These are phyloP conservation scores for Westerdykella aurantiaca DNA, from an alignment of 2,329 filamentous ascomycete species.

Conservation along the genomic window DNA sequence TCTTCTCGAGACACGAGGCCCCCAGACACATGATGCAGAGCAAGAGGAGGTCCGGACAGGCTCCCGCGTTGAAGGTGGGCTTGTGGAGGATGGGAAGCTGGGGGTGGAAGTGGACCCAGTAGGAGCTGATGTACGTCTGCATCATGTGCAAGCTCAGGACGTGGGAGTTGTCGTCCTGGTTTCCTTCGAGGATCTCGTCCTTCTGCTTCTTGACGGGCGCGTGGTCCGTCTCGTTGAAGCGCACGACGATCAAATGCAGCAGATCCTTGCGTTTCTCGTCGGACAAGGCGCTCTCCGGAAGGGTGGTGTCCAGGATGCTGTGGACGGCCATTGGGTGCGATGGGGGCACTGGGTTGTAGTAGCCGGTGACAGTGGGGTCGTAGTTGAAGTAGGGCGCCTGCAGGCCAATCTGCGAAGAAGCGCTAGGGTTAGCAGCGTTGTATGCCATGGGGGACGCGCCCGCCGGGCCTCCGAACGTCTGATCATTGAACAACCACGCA, in stretches of 20 bases:
- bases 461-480: constrained; percentile 40
- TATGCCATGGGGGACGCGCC: constrained; percentile 37
- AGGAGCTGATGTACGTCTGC: constrained; percentile 82
- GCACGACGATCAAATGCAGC: constrained; percentile 70
- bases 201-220: constrained; percentile 68
- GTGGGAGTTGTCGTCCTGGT: constrained; percentile 58
- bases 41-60: constrained; percentile 75
- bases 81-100: constrained; percentile 93
- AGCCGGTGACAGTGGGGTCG: constrained; percentile 45
- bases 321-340: constrained; percentile 87
- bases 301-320: constrained; percentile 72
- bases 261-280: constrained; percentile 83
- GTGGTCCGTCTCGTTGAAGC: constrained; percentile 76
- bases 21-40: constrained; percentile 90
- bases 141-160: constrained; percentile 86
- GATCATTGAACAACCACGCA: constrained; percentile 74
- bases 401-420: constrained; percentile 39
- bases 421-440: constrained; percentile 15
- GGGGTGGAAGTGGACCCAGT: constrained; percentile 91
- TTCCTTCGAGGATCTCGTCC: constrained; percentile 70
- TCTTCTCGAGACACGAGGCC: constrained; percentile 80
- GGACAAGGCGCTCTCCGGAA: constrained; percentile 73
- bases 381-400: constrained; percentile 49
- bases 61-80: constrained; percentile 85
- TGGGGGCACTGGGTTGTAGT: constrained; percentile 47